Conservation (phyloP, 2,329 filamentous ascomycete species). For the Aureobasidium sp. region DNA sequence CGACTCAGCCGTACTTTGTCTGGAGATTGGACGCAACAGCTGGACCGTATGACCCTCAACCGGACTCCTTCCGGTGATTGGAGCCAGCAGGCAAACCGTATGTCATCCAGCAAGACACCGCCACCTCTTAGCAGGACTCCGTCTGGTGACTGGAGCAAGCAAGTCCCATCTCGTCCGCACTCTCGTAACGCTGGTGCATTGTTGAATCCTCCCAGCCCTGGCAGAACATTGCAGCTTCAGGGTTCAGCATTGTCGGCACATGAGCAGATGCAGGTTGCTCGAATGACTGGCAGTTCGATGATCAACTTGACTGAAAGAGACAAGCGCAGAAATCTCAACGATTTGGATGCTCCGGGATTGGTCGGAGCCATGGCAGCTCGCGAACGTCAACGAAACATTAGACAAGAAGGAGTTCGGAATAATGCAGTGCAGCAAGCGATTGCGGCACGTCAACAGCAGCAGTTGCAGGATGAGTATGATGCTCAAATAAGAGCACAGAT, state of each 20-base stretch:
- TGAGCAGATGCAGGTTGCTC: constrained; percentile 83
- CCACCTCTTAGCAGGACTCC: constrained; percentile 24
- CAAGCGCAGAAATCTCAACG: constrained; percentile 21
- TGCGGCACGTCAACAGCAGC: constrained; percentile 42
- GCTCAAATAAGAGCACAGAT: constrained; percentile 30
- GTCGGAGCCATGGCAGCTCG: constrained; percentile 72
- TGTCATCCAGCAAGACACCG: constrained; percentile 15
- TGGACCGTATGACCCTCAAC: constrained; percentile 27
- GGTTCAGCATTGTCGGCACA: constrained; percentile 65
- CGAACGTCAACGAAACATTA: constrained; percentile 66
- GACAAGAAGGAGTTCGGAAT: constrained; percentile 57
- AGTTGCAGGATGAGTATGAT: constrained; percentile 26
- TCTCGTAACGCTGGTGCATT: constrained; percentile 51
- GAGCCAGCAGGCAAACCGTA: constrained; percentile 23
- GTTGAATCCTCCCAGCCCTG: constrained; percentile 31
- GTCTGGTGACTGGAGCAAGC: constrained; percentile 19
- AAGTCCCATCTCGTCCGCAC: constrained; percentile 31
- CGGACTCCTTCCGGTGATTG: constrained; percentile 38
- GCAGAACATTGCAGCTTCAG: constrained; percentile 28
- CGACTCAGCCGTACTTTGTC: constrained; percentile 13
- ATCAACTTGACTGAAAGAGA: constrained; percentile 55
- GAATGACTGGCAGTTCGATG: constrained; percentile 68
- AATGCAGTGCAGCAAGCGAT: constrained; percentile 64
- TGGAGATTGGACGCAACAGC: constrained; percentile 16
- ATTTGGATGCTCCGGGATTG: constrained; percentile 40